Evolutionary conservation across 139 green algal genomes (phyloP).

Genomic region (Marvania coccoides): DNA sequence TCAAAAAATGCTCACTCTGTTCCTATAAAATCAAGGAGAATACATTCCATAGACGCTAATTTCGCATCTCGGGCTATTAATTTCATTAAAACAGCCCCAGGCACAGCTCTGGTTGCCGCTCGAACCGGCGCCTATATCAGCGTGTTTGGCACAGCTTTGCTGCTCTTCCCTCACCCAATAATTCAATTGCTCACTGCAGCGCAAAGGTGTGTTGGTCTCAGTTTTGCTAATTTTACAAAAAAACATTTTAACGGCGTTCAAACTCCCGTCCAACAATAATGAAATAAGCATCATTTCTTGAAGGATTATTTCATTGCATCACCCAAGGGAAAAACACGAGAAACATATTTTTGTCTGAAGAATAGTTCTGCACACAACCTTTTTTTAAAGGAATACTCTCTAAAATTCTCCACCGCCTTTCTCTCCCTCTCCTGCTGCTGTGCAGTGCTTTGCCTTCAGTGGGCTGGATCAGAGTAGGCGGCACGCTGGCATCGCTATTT

Average conservation of each 20-base stretch:
- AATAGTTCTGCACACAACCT: neutral
- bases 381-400: neutral
- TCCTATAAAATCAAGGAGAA: too few relatives aligned
- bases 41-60: too few relatives aligned
- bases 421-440: neutral
- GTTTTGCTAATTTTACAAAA: neutral
- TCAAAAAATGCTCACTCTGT: too few relatives aligned
- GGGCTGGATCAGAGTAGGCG: slow-evolving; percentile 20
- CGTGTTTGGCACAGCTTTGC: neutral
- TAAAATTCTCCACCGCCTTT: neutral
- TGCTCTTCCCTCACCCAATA: neutral
- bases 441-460: neutral
- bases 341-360: neutral
- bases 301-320: neutral
- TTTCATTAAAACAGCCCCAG: neutral
- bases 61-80: too few relatives aligned
- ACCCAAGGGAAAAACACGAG: neutral
- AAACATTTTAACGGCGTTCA: too few relatives aligned
- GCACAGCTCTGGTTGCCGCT: slow-evolving; percentile 2
- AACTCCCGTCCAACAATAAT: neutral
- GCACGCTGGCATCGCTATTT: slow-evolving; percentile 16
- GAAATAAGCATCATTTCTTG: neutral
- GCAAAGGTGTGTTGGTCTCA: neutral
- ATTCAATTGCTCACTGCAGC: neutral
- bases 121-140: slow-evolving; percentile 15